A percentile compares a stretch with the other conserved stretches of the same genome.
phyloP scores from a whole-genome alignment of 179 eudicot genomes.

The Spinacia oleracea region DNA sequence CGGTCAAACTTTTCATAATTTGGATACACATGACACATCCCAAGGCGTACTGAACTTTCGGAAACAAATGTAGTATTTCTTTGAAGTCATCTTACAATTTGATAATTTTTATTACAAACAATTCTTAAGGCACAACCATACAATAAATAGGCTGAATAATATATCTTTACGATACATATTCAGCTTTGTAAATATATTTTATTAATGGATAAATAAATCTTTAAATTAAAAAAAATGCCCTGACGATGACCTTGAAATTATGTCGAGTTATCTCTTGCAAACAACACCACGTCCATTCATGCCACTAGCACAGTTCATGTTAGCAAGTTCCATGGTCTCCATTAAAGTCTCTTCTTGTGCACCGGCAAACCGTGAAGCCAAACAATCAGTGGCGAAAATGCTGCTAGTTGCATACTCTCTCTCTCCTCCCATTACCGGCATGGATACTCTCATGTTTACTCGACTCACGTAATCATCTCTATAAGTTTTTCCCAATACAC shows the following conservation, averaged over 20 bases:
- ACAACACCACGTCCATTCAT: slow-evolving; percentile 13
- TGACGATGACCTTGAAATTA: not conserved
- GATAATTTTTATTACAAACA: not conserved
- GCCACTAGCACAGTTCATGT: slow-evolving; percentile 15
- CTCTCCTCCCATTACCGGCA: slow-evolving; percentile 10
- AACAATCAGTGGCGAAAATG: slow-evolving; percentile 9
- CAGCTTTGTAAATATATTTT: not conserved
- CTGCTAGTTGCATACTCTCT: slow-evolving; percentile 7
- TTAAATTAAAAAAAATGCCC: not conserved
- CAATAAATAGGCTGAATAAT: not conserved
- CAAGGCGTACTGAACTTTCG: too few relatives aligned
- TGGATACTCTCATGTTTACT: slow-evolving; percentile 6
- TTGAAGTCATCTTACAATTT: not conserved
- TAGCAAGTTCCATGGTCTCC: slow-evolving; percentile 7
- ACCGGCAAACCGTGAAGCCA: slow-evolving; percentile 5
- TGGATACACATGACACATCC: too few relatives aligned
- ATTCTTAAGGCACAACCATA: not conserved
- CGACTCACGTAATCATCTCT: slow-evolving; percentile 5
- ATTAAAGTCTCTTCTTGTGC: not conserved
- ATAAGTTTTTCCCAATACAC: slow-evolving; percentile 6
- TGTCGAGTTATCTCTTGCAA: slow-evolving; percentile 4
- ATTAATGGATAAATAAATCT: not conserved
- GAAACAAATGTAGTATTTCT: too few relatives aligned
- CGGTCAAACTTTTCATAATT: too few relatives aligned
- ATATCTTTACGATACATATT: not conserved